Evolutionary conservation across 2,329 filamentous ascomycete species (phyloP), one percentile per base, ranked within the genome.

Genomic region (Alternaria ventricosa): DNA sequence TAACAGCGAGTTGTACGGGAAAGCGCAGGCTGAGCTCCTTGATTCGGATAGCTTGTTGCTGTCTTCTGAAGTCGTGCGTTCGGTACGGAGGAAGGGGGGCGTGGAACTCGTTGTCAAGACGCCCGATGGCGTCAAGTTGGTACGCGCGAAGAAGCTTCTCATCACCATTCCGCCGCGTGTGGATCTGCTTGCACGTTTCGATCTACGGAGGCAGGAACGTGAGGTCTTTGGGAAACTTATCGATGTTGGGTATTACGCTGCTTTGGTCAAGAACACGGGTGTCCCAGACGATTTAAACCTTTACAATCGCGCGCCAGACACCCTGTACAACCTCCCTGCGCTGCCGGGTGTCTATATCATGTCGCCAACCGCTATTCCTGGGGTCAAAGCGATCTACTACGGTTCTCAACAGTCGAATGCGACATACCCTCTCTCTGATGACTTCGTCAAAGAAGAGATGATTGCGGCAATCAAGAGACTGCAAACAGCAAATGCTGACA

Each of bases 111-210:
- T 60, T 7, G 66, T 72, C 20, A 11, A 63, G 6, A 75, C 73
- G 1, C 63, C 73, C 1, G 22, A 44, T 4, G 71, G 72, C 15
- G 10, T 7, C 9, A 73, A 72, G 51, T 64, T 70, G 60, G 71
- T 85, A 46, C 61, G 73, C 47, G 81, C 81, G 4, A 78, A 78
- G 36, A 80, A 82, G 55, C 67, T 86, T 2, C 64, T 86, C 11
- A 73, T 82, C 18, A 72, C 82, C n/a, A 78, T 82, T 9, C 83
- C 83, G 0, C 83, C 81, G 3, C 75, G 73, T 28, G 47, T 80
- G 5, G 65, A 77, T 0, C 79, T 77, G 53, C 72, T 85, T 5
- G 6, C 57, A 0, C 70, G 68, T 0, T 82, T 83, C 62, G 80
- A 81, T 58, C 71, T 85, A 6, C 71, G 68, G 36, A 1, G 51